phyloP scores from a whole-genome alignment of 208 protist species.

The Acanthamoeba lenticulata region DNA sequence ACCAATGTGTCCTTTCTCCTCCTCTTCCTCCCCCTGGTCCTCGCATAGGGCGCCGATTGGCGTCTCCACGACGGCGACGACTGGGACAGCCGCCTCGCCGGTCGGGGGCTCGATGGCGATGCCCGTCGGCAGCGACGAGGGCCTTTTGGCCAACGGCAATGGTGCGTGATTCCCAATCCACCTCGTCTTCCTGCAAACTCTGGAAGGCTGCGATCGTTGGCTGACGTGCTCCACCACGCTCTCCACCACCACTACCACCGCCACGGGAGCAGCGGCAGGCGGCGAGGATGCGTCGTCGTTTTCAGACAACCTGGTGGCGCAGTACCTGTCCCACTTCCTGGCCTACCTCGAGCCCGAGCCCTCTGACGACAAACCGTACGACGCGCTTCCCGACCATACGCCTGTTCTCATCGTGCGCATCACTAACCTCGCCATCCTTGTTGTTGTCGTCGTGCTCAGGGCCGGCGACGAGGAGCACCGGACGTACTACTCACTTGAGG shows the following conservation, averaged over 20 bases:
- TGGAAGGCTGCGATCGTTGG: no score
- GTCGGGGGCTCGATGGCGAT: no score
- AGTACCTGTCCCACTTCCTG: constrained; percentile 54
- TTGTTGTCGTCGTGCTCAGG: not conserved
- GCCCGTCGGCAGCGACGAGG: not conserved
- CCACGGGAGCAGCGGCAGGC: no score
- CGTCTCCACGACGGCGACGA: no score
- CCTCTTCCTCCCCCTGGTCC: no score
- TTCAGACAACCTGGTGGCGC: constrained; percentile 55
- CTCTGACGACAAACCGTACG: not conserved
- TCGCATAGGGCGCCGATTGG: not conserved
- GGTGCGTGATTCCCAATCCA: no score
- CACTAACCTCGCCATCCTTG: no score
- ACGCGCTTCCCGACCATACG: no score
- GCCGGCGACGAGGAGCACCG: not conserved
- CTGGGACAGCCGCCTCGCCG: not conserved
- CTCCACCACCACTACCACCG: no score
- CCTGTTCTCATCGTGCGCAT: not conserved
- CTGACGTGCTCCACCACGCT: no score
- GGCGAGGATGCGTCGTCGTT: constrained; percentile 15
- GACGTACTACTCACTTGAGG: constrained; percentile 53
- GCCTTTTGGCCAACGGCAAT: not conserved
- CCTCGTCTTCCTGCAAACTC: no score
- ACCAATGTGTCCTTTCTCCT: no score
- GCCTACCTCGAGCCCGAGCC: constrained; percentile 54